Evolutionary conservation across 306 rosid species (phyloP).

Genomic region (Trifolium dubium): DNA sequence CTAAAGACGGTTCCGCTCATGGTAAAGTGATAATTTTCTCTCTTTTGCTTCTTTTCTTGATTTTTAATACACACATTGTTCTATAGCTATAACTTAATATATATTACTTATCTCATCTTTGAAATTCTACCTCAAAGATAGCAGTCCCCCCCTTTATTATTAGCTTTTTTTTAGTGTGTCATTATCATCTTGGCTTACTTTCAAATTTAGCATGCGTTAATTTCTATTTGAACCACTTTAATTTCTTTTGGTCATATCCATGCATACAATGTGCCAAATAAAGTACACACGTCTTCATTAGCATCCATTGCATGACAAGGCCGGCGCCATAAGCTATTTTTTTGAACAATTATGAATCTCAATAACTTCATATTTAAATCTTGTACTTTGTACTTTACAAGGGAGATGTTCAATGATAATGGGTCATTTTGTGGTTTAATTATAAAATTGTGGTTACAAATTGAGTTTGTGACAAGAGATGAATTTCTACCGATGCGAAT

Average conservation of each 20-base stretch:
- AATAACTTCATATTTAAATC: too few relatives aligned
- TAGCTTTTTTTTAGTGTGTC: slow-evolving; percentile 18
- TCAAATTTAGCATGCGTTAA: slow-evolving; percentile 36
- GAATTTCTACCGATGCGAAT: too few relatives aligned
- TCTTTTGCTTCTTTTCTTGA: not conserved
- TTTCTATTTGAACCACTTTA: slow-evolving; percentile 17
- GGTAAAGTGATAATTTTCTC: slow-evolving; percentile 29
- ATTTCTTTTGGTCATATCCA: slow-evolving; percentile 29
- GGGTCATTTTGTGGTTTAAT: too few relatives aligned
- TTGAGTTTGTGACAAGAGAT: too few relatives aligned
- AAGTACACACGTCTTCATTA: slow-evolving; percentile 29
- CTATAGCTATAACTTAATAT: not conserved
- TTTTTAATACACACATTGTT: not conserved
- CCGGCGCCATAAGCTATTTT: too few relatives aligned
- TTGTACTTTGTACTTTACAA: too few relatives aligned
- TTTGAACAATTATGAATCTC: too few relatives aligned
- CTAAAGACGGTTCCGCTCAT: not conserved
- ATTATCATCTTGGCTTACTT: slow-evolving; percentile 31
- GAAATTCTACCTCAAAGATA: not conserved
- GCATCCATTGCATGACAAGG: slow-evolving; percentile 2
- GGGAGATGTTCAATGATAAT: too few relatives aligned
- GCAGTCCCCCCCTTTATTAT: slow-evolving; percentile 29
- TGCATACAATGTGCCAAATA: slow-evolving; percentile 22
- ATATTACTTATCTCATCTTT: slow-evolving; percentile 3
- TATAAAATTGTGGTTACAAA: too few relatives aligned